phyloP scores from a whole-genome alignment of 257 asterid genomes.

The Fraxinus excelsior region DNA sequence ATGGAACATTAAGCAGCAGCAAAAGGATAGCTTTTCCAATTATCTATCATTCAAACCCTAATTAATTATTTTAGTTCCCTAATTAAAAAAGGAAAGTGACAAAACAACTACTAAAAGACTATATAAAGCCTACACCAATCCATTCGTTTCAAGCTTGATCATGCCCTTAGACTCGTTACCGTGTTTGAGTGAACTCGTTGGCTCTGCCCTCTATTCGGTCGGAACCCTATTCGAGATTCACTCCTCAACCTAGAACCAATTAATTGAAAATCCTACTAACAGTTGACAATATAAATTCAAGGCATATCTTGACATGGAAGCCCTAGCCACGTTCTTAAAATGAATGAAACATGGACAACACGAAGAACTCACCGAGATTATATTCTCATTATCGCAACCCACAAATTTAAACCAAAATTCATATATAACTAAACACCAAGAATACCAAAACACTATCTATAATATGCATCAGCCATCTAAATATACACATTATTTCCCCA shows the following conservation, averaged over 20 bases:
- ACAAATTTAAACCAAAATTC: background rate
- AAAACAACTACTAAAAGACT: too few relatives aligned
- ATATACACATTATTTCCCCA: background rate
- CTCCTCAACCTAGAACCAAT: too few relatives aligned
- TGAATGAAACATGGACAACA: background rate
- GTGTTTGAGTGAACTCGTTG: too few relatives aligned
- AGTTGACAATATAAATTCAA: too few relatives aligned
- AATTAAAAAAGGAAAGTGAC: too few relatives aligned
- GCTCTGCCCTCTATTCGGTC: slow-evolving; percentile 9
- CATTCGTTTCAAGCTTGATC: background rate
- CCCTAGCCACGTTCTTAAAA: background rate
- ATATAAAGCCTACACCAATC: background rate
- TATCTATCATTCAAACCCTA: too few relatives aligned
- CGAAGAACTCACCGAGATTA: background rate
- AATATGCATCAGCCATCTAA: background rate
- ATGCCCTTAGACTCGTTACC: background rate
- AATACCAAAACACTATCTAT: background rate
- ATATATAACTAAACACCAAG: too few relatives aligned
- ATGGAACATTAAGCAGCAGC: too few relatives aligned
- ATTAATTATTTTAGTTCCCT: too few relatives aligned
- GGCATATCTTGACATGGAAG: background rate
- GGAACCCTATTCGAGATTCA: too few relatives aligned
- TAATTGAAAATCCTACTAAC: too few relatives aligned
- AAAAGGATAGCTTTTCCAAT: too few relatives aligned
- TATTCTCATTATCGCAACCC: background rate